Base-by-base conservation (phyloP, 176 grass and related monocot species). In the maize (Zea mays) region DNA sequence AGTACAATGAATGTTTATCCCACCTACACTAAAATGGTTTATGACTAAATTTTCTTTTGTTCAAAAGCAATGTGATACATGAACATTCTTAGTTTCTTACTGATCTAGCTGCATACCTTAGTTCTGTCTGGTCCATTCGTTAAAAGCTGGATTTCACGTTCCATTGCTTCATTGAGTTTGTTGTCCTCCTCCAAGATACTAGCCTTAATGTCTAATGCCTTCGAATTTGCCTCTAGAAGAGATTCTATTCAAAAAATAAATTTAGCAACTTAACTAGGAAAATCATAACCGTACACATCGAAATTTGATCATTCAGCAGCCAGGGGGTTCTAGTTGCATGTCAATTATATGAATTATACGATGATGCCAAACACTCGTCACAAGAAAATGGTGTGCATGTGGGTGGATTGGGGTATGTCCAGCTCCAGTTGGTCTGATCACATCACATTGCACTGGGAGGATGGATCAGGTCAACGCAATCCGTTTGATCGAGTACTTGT, bases 161-260 rank as follows among this genome's bases (percentile, higher is more conserved):
- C 89, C 89, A 88, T 91, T 81, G 59, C 77, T 72, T 84, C 86
- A 65, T 85, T 80, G 54, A 86, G 75, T 60, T 84, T 97, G 56
- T 58, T 73, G 10, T 75, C 79, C 76, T 90, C 79, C 58, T 93
- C 91, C 62, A 91, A 63, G 75, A 60, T 72, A 58, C 48, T 74
- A 51, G 33, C 52, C 73, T 86, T 97, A 45, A 77, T 86, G 50
- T 73, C 84, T 58, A 86, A 78, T 14, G 42, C 62, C 65, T 84
- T 79, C 16, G 68, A 69, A 62, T 72, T 93, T 76, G 88, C 86
- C 59, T 81, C 86, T 77, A 93, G 67, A 63, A 85, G 62, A 75
- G 62, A 86, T 85, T 93, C 94, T 97, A 56, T 34, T 58, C 14
- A 56, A 43, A 14, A 20, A 71, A 75, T 17, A 7, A 20, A 71